Evolutionary conservation across 192 early-diverging fungal species (phyloP), one percentile per base, ranked within the genome.

Genomic region (Backusella morwellensis): DNA sequence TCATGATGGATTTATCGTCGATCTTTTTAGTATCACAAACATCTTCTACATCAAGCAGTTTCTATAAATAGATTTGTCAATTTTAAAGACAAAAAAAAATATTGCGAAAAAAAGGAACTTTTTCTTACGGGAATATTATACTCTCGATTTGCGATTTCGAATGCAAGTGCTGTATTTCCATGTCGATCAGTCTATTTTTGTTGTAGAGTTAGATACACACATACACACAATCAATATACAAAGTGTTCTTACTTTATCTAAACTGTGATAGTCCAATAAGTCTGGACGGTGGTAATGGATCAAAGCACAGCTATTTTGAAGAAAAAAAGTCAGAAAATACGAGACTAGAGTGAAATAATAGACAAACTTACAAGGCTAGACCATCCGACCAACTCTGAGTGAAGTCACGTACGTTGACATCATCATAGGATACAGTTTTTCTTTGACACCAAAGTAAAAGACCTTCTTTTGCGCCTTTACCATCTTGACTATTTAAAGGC

Each of bases 281-380:
- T 99, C 97, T 7, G 97, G 97, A 26, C 97, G 94, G 83, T 99
- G 97, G 54, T 95, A 92, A 87, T 99, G 97, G 79, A 99, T 99
- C 74, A 99, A 87, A 15, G 92, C 97, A 80, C 97, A 98, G 67
- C 92, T 93, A 84, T 14, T 6, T 29, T 29, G 7, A 38, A 52
- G 52, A 21, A 72, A 70, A 29, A 56, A 66, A 70, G 42, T 56
- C 5, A 54, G 34, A 29, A 63, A 29, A 63, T 29, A 63, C 9
- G 56, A 63, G 11, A 63, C 12, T 0, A 54, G 21, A 9, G 50
- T 54, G 15, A 23, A 23, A 63, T 1, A 63, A 63, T 8, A 63
- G n/a, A 35, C 52, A 23, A 77, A 29, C 90, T 80, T 87, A 93
- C 88, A 99, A 92, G 66, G 97, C 97, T 82, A 98, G 88, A 21